Evolutionary conservation across 176 grass and related monocot species (phyloP).

Genomic region (Oryza coarctata): DNA sequence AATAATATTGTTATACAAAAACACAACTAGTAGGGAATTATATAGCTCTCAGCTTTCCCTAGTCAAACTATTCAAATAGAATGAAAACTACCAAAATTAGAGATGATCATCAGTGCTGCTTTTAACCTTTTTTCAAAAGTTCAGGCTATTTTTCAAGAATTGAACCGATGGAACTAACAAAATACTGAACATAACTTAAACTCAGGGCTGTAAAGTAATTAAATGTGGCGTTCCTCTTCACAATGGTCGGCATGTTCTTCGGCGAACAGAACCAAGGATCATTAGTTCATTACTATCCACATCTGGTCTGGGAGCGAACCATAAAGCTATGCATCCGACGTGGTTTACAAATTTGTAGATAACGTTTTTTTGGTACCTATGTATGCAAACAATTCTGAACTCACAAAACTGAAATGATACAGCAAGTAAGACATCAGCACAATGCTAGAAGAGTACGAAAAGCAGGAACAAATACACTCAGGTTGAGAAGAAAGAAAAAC

Average conservation of each 20-base stretch:
- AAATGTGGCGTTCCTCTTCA: conserved; percentile 7
- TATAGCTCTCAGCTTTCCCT: not conserved
- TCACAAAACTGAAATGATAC: not conserved
- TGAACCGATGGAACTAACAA: not conserved
- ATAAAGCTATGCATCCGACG: not conserved
- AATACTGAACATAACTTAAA: not conserved
- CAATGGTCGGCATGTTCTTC: not conserved
- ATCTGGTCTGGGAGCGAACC: not conserved
- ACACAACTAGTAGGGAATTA: not conserved
- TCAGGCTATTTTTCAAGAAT: not conserved
- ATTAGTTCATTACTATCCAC: not conserved
- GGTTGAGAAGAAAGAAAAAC: not conserved
- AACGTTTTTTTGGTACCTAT: not conserved
- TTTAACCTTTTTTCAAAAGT: not conserved
- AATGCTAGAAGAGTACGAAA: not conserved
- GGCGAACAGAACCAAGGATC: not conserved
- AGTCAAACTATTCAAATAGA: not conserved
- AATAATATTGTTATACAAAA: conserved; percentile 2
- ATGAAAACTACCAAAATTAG: not conserved
- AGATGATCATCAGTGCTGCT: not conserved
- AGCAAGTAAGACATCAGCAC: not conserved
- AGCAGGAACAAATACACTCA: not conserved
- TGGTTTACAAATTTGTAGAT: not conserved
- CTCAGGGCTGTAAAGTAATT: not conserved
- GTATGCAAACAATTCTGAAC: not conserved